phyloP scores from a whole-genome alignment of 176 grass and related monocot genomes.

The Musa itinerans region DNA sequence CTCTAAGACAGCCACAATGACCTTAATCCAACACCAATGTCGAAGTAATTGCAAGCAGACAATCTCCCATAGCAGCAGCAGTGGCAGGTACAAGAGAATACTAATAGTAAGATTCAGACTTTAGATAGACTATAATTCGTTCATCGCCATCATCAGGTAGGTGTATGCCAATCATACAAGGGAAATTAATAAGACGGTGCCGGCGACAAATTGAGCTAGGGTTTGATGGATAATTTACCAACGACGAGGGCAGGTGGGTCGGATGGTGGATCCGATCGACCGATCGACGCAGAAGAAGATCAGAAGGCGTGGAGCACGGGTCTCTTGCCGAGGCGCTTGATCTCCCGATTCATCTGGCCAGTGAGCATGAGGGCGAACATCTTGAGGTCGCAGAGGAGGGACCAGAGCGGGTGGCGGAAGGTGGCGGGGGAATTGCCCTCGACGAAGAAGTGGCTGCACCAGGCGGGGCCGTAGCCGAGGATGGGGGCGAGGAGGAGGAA shows the following conservation, averaged over 20 bases:
- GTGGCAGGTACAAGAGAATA: neutral
- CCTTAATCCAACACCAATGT: neutral
- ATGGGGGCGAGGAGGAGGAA: conserved; percentile 8
- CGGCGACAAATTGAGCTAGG: conserved; percentile 1
- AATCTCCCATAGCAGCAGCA: neutral
- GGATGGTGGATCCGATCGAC: neutral
- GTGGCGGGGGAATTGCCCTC: conserved; percentile 8
- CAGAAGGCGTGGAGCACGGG: neutral
- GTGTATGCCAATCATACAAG: neutral
- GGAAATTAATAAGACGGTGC: neutral
- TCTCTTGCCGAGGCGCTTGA: conserved; percentile 13
- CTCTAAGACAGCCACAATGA: neutral
- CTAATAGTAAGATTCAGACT: neutral
- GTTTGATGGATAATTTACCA: conserved; percentile 8
- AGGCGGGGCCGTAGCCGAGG: conserved; percentile 1
- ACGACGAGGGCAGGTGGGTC: neutral
- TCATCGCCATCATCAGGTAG: neutral
- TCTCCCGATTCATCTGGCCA: conserved; percentile 7
- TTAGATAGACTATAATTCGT: neutral
- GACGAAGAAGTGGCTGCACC: conserved; percentile 21
- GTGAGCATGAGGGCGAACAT: conserved; percentile 6
- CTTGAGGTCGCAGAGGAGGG: conserved; percentile 10
- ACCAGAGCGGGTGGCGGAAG: conserved; percentile 4
- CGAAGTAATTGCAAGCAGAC: neutral
- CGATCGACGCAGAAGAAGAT: neutral